These are phyloP conservation scores for Chenopodium formosanum DNA, from an alignment of 148 eudicot species.

Conservation along the genomic window DNA sequence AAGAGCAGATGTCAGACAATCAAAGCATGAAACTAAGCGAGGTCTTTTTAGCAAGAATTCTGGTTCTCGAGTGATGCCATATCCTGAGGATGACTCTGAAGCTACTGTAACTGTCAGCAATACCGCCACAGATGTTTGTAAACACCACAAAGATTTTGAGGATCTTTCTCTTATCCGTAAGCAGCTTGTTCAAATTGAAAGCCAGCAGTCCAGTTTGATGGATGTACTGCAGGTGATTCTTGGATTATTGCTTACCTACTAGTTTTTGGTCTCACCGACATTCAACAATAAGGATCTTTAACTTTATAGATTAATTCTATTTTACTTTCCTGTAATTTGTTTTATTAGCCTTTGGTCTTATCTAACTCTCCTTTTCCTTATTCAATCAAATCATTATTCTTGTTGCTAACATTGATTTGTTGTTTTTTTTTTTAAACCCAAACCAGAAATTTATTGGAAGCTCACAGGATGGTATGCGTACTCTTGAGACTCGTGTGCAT, in stretches of 20 bases:
- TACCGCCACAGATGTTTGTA: conserved; percentile 36
- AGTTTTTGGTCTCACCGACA: not conserved
- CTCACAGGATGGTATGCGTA: conserved; percentile 77
- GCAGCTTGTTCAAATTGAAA: conserved; percentile 86
- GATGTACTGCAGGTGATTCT: conserved; percentile 79
- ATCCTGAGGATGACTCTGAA: conserved; percentile 41
- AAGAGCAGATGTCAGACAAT: conserved; percentile 26
- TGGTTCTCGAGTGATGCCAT: conserved; percentile 47
- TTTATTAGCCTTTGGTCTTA: too few species aligned
- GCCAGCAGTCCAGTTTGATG: conserved; percentile 76
- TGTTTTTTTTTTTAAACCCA: not conserved
- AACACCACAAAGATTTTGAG: conserved; percentile 63
- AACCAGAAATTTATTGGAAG: conserved; percentile 76
- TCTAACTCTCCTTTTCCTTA: too few species aligned
- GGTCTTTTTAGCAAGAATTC: conserved; percentile 44
- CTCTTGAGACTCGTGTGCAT: conserved; percentile 83
- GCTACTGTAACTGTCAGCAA: conserved; percentile 42
- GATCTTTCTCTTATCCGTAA: conserved; percentile 70
- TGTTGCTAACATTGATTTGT: conserved; percentile 10
- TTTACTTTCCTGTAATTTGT: not conserved
- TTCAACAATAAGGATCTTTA: not conserved
- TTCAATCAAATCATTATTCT: not conserved
- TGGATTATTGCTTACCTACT: not conserved
- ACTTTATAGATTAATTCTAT: not conserved
- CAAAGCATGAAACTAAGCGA: conserved; percentile 40